Conservation (phyloP, 1,284 basidiomycete species). For the Pterulicium gracile region DNA sequence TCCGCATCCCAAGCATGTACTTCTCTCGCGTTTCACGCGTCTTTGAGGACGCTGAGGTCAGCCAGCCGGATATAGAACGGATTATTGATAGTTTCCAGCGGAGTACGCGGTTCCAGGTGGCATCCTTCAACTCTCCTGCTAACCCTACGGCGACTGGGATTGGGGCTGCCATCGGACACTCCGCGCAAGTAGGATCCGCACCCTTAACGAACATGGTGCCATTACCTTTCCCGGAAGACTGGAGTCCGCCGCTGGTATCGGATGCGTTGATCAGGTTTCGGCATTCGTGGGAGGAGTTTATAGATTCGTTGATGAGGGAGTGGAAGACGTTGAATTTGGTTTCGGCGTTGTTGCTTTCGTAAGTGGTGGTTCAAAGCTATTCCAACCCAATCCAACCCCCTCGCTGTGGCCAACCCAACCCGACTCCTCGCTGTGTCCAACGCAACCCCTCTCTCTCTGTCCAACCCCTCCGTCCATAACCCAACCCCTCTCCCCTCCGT, state of each 20-base stretch:
- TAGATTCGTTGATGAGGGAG: constrained; percentile 57
- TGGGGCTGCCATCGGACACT: constrained; percentile 4
- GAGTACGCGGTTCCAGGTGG: constrained; percentile 1
- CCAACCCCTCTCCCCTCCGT: too few species aligned
- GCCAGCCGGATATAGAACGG: constrained; percentile 56
- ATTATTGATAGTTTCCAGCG: constrained; percentile 45
- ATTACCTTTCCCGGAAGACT: constrained; percentile 54
- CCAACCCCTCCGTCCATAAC: too few species aligned
- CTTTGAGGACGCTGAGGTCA: constrained; percentile 66
- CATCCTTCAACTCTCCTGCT: background rate
- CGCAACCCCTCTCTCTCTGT: too few species aligned
- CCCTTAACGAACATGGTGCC: constrained; percentile 12
- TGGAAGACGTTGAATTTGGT: constrained; percentile 75
- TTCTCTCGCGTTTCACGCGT: constrained; percentile 62
- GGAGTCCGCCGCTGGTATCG: constrained; percentile 45
- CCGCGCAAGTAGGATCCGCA: background rate
- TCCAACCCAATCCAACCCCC: too few species aligned
- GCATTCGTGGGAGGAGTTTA: constrained; percentile 59
- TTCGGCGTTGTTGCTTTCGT: constrained; percentile 62
- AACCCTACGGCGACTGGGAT: background rate
- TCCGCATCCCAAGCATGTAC: constrained; percentile 64
- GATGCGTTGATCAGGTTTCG: constrained; percentile 56
- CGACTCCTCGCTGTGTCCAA: too few species aligned
- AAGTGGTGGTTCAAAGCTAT: too few species aligned
- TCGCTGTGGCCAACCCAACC: too few species aligned